These are phyloP conservation scores for Curvularia sp. DNA, from an alignment of 2,329 filamentous ascomycete species.

Conservation along the genomic window DNA sequence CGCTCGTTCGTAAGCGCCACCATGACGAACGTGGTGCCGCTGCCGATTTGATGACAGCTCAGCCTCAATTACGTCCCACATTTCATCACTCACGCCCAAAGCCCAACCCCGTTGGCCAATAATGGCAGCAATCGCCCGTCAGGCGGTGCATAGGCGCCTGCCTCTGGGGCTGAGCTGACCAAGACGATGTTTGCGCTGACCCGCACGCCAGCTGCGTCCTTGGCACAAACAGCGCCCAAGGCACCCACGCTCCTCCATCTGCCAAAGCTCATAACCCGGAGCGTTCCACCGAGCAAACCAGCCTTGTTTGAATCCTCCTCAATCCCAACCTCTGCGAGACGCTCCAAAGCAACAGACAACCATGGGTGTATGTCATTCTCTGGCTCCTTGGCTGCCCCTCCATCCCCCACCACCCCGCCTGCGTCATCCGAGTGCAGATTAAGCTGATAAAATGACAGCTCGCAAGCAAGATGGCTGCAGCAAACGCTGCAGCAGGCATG, in stretches of 20 bases:
- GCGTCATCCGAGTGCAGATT: slow-evolving; percentile 20
- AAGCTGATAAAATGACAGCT: slow-evolving; percentile 49
- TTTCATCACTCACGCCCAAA: slow-evolving; percentile 8
- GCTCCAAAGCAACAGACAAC: slow-evolving; percentile 6
- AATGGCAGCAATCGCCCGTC: background rate
- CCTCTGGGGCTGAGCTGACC: slow-evolving; percentile 18
- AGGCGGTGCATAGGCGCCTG: background rate
- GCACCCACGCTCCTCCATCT: slow-evolving; percentile 21
- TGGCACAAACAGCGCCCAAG: slow-evolving; percentile 9
- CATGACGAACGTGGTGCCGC: slow-evolving; percentile 10
- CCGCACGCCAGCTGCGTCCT: slow-evolving; percentile 6
- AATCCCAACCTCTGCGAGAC: background rate
- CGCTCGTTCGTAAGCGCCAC: slow-evolving; percentile 18
- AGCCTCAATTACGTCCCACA: slow-evolving; percentile 15
- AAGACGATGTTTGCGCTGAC: slow-evolving; percentile 8
- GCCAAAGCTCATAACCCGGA: slow-evolving; percentile 12
- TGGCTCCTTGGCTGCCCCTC: slow-evolving; percentile 26
- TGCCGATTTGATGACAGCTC: slow-evolving; percentile 11
- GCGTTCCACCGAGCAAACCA: slow-evolving; percentile 12
- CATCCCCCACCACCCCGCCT: slow-evolving; percentile 30
- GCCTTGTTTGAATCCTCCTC: slow-evolving; percentile 13
- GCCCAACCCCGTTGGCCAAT: slow-evolving; percentile 10
- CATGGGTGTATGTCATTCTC: slow-evolving; percentile 31
- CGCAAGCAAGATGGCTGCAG: slow-evolving; percentile 57
- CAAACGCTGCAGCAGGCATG: slow-evolving; percentile 46